Evolutionary conservation across 768 basidiomycete species (phyloP).

Genomic region (Tylopilus sp.): DNA sequence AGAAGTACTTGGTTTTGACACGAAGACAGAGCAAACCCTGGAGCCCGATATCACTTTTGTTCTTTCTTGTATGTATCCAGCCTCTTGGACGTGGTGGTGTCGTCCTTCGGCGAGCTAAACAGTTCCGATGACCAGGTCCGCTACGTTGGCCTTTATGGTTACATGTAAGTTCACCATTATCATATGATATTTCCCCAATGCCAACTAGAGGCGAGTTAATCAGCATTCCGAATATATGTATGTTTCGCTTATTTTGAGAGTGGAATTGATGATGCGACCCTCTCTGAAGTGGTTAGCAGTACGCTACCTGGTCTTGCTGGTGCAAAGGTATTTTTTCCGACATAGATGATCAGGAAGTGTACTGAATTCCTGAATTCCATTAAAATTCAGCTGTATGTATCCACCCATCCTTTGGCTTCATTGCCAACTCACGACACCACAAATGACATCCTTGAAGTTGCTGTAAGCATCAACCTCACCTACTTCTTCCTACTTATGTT

Average conservation of each 20-base stretch:
- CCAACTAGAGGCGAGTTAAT: neutral
- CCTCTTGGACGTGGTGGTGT: neutral
- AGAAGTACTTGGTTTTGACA: neutral
- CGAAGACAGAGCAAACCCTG: neutral
- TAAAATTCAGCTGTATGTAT: slow-evolving; percentile 5
- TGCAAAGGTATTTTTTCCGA: neutral
- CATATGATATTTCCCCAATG: neutral
- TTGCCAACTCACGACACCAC: too few species aligned
- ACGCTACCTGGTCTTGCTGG: neutral
- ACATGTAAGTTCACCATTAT: neutral
- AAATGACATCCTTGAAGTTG: neutral
- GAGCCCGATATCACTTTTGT: neutral
- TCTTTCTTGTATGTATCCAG: neutral
- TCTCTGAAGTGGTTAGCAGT: neutral
- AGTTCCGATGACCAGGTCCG: slow-evolving; percentile 2
- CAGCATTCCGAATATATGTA: neutral
- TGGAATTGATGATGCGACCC: too few species aligned
- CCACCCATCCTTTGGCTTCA: neutral
- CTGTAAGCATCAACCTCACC: neutral
- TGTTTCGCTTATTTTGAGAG: neutral
- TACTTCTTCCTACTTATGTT: neutral
- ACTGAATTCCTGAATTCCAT: neutral
- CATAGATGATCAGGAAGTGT: neutral
- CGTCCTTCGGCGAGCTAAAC: neutral
- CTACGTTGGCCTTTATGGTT: neutral